Evolutionary conservation across 1,139 yeast genomes (phyloP).

Genomic region (Geotrichum candidum): DNA sequence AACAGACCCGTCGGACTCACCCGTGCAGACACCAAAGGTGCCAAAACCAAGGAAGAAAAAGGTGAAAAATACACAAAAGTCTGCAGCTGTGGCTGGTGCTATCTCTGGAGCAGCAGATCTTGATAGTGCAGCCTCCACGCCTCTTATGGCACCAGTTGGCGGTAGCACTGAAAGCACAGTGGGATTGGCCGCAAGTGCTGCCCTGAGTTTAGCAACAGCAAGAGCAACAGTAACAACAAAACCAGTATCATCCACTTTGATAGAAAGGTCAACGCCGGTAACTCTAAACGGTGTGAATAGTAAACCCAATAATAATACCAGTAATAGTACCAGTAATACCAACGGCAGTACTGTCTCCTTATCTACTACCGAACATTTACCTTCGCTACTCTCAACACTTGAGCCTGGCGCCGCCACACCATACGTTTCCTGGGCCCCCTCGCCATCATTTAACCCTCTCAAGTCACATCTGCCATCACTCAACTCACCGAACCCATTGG

Average conservation of each 20-base stretch:
- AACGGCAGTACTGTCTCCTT: background rate
- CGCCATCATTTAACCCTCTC: conserved; percentile 10
- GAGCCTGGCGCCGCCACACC: conserved; percentile 1
- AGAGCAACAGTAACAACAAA: background rate
- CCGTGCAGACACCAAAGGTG: conserved; percentile 5
- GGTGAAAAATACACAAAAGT: background rate
- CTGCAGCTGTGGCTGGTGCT: background rate
- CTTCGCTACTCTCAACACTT: background rate
- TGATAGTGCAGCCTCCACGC: background rate
- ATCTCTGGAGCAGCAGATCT: background rate
- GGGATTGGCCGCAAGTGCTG: background rate
- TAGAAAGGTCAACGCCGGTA: background rate
- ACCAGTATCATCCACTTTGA: background rate
- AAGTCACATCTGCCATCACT: background rate
- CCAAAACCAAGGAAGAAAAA: conserved; percentile 3
- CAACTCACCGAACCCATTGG: conserved; percentile 6
- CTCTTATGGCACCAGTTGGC: background rate
- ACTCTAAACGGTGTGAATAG: background rate
- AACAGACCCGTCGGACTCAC: conserved; percentile 1
- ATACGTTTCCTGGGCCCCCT: conserved; percentile 6
- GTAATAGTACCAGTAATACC: background rate
- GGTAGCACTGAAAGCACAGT: background rate
- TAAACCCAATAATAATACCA: background rate
- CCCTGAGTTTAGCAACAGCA: background rate
- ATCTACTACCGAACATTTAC: background rate